Conservation (phyloP, 225 moss, liverwort and hornwort species). For the Lunularia cruciata region DNA sequence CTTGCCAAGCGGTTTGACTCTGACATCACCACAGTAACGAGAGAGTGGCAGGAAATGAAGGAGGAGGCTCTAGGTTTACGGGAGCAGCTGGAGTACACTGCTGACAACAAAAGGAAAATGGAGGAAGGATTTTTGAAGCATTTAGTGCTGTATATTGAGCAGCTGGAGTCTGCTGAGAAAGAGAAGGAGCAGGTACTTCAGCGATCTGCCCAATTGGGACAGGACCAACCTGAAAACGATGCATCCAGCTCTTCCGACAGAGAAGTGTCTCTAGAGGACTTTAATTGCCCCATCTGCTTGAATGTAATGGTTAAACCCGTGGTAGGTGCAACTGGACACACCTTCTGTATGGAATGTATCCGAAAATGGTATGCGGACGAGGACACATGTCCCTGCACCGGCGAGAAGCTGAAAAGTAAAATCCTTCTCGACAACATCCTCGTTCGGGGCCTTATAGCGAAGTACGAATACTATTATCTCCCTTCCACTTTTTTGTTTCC, state of each 20-base stretch:
- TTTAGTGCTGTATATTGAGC: conserved; percentile 19
- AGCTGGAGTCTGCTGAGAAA: too few species aligned
- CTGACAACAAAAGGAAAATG: conserved; percentile 17
- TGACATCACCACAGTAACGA: conserved; percentile 25
- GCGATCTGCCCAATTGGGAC: too few species aligned
- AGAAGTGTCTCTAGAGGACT: conserved; percentile 27
- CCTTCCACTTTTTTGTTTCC: too few species aligned
- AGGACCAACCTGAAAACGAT: background rate
- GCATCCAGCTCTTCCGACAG: background rate
- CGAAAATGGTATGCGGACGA: conserved; percentile 14
- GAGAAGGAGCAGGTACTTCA: background rate
- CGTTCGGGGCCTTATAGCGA: conserved; percentile 1
- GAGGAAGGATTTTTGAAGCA: conserved; percentile 29
- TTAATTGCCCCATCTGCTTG: conserved; percentile 29
- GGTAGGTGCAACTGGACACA: conserved; percentile 21
- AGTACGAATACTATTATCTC: too few species aligned
- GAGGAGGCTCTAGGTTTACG: conserved; percentile 10
- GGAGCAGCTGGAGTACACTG: conserved; percentile 22
- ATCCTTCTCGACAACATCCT: background rate
- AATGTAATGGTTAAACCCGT: conserved; percentile 30
- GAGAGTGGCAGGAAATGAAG: conserved; percentile 39
- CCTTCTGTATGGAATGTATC: conserved; percentile 36
- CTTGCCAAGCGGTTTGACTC: conserved; percentile 32
- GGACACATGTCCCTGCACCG: background rate
- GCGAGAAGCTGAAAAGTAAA: background rate